phyloP scores from a whole-genome alignment of 2,329 filamentous ascomycete genomes.

The Herpotrichia juniperi region DNA sequence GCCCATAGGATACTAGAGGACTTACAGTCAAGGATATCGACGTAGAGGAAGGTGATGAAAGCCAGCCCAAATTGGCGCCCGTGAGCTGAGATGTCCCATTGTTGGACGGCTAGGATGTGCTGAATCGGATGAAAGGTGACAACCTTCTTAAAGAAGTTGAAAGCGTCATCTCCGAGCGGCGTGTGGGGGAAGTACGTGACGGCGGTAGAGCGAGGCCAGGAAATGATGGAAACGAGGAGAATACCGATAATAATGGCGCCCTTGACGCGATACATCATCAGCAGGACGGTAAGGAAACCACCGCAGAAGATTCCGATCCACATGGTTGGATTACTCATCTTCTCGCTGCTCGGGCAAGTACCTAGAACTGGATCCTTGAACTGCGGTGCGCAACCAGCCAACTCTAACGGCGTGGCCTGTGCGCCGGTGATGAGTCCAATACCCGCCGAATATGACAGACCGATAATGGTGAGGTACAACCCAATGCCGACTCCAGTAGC shows the following conservation, averaged over 20 bases:
- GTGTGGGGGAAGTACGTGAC: conserved; percentile 85
- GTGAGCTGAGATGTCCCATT: conserved; percentile 73
- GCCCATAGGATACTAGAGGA: neutral
- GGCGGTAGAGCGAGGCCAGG: conserved; percentile 77
- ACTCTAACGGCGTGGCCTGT: conserved; percentile 70
- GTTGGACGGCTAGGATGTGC: conserved; percentile 70
- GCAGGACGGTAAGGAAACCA: conserved; percentile 76
- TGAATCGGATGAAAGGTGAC: conserved; percentile 82
- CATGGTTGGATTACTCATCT: conserved; percentile 84
- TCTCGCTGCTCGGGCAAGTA: conserved; percentile 66
- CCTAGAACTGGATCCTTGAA: conserved; percentile 48
- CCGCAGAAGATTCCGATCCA: conserved; percentile 91
- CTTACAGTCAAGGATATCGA: conserved; percentile 80
- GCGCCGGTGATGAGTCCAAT: conserved; percentile 79
- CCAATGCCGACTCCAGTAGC: conserved; percentile 87
- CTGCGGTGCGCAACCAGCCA: conserved; percentile 73
- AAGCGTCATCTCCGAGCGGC: conserved; percentile 68
- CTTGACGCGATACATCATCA: conserved; percentile 87
- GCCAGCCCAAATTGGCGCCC: conserved; percentile 81
- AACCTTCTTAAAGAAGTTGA: conserved; percentile 88
- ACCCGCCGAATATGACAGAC: conserved; percentile 79
- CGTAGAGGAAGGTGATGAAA: conserved; percentile 87
- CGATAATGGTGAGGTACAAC: conserved; percentile 78
- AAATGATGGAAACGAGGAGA: conserved; percentile 83
- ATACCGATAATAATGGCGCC: conserved; percentile 86